A percentile compares a stretch with the other conserved stretches of the same genome.
Conservation (phyloP, 768 basidiomycete species). For the Russula emetica region DNA sequence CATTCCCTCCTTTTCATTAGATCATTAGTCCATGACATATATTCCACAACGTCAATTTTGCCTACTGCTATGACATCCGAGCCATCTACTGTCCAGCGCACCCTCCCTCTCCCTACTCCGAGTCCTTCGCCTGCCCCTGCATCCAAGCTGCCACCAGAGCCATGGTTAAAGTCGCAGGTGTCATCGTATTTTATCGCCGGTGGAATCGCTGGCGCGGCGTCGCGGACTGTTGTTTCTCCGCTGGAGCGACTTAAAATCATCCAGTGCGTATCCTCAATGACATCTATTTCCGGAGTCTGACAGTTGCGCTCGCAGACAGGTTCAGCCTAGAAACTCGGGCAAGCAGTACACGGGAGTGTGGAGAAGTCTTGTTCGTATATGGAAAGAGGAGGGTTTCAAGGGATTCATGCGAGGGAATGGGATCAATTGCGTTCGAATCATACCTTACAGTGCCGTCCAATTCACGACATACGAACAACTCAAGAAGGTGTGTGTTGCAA, state of each 20-base stretch:
- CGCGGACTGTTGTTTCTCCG: slow-evolving; percentile 88
- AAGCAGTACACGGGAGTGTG: slow-evolving; percentile 81
- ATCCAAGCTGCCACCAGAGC: slow-evolving; percentile 15
- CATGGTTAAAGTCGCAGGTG: slow-evolving; percentile 37
- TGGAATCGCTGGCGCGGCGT: slow-evolving; percentile 58
- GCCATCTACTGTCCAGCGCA: slow-evolving; percentile 13
- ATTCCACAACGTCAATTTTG: background rate
- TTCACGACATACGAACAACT: slow-evolving; percentile 88
- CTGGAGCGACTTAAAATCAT: slow-evolving; percentile 95
- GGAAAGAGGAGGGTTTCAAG: slow-evolving; percentile 87
- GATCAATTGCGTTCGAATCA: slow-evolving; percentile 87
- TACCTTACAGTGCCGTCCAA: slow-evolving; percentile 86
- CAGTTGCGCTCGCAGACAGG: slow-evolving; percentile 57
- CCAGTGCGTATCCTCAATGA: slow-evolving; percentile 51
- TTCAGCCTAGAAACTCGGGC: slow-evolving; percentile 65
- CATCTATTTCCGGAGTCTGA: background rate
- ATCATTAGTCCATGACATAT: slow-evolving; percentile 23
- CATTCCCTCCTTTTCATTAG: slow-evolving; percentile 6
- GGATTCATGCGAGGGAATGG: slow-evolving; percentile 95
- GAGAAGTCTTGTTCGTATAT: slow-evolving; percentile 82
- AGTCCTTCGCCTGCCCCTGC: background rate
- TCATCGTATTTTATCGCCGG: slow-evolving; percentile 53
- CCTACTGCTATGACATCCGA: slow-evolving; percentile 22
- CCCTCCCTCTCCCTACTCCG: background rate
- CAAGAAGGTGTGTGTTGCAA: slow-evolving; percentile 60